A percentile compares a stretch with the other conserved stretches of the same genome.
Evolutionary conservation across 768 basidiomycete genomes (phyloP).

Genomic region (Plicaturopsis crispa): DNA sequence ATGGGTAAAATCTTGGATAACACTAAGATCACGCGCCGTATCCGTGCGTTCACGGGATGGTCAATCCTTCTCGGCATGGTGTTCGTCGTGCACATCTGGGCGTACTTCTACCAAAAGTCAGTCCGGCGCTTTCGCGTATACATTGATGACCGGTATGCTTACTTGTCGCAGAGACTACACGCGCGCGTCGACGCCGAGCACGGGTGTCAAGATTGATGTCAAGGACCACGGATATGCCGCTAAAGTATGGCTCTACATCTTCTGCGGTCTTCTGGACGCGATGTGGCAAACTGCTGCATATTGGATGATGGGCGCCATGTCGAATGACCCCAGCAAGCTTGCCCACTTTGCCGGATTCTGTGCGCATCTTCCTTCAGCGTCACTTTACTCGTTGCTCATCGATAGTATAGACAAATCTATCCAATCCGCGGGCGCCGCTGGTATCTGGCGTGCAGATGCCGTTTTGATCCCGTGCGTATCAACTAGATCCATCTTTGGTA

Average conservation of each 20-base stretch:
- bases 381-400: not conserved
- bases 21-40: slow-evolving; percentile 45
- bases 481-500: not conserved
- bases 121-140: slow-evolving; percentile 12
- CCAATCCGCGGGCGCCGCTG: slow-evolving; percentile 72
- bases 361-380: slow-evolving; percentile 27
- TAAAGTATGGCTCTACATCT: slow-evolving; percentile 56
- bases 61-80: slow-evolving; percentile 51
- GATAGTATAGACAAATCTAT: slow-evolving; percentile 52
- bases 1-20: slow-evolving; percentile 68
- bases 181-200: slow-evolving; percentile 34
- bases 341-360: slow-evolving; percentile 80
- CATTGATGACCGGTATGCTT: not conserved
- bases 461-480: slow-evolving; percentile 48
- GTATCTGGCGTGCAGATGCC: slow-evolving; percentile 65
- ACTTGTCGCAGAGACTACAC: slow-evolving; percentile 42
- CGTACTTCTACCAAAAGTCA: slow-evolving; percentile 72
- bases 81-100: slow-evolving; percentile 69
- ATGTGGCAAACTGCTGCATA: slow-evolving; percentile 85
- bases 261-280: slow-evolving; percentile 69
- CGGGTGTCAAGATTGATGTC: slow-evolving; percentile 50
- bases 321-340: slow-evolving; percentile 72
- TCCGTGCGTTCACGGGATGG: slow-evolving; percentile 71
- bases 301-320: slow-evolving; percentile 84
- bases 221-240: slow-evolving; percentile 44